Conservation (phyloP, 2,329 filamentous ascomycete genomes). For the Hypomyces perniciosus region DNA sequence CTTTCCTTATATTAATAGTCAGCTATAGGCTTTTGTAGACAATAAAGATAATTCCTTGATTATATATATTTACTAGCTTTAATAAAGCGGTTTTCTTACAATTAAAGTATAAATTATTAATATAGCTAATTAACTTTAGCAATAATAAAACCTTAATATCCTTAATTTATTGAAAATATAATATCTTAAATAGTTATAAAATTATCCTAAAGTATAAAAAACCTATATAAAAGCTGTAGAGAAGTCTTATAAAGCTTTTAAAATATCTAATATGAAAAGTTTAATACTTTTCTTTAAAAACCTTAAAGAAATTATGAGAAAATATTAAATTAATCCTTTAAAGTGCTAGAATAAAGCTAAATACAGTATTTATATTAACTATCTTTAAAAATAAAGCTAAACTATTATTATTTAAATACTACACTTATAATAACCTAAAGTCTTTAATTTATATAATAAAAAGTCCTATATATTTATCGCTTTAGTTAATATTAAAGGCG, state of each 20-base stretch:
- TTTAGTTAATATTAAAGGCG: not conserved
- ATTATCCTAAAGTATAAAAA: not conserved
- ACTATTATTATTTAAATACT: not conserved
- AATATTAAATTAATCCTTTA: not conserved
- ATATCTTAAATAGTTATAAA: not conserved
- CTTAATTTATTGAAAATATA: not conserved
- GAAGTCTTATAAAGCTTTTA: not conserved
- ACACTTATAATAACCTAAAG: not conserved
- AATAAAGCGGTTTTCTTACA: not conserved
- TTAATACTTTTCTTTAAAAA: not conserved
- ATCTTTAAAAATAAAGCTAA: not conserved
- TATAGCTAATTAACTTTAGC: not conserved
- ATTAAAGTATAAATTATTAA: not conserved
- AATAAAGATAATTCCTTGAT: not conserved
- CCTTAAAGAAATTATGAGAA: not conserved
- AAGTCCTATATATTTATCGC: not conserved
- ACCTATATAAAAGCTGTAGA: not conserved
- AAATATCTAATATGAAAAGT: not conserved
- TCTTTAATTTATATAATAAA: not conserved
- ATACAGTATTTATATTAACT: not conserved
- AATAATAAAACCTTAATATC: not conserved
- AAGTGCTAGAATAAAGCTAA: not conserved
- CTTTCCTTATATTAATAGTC: too few relatives aligned
- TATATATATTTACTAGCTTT: not conserved
- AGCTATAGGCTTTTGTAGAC: not conserved